These are phyloP conservation scores for Candolleomyces efflorescens DNA, from an alignment of 768 basidiomycete genomes.

Conservation along the genomic window DNA sequence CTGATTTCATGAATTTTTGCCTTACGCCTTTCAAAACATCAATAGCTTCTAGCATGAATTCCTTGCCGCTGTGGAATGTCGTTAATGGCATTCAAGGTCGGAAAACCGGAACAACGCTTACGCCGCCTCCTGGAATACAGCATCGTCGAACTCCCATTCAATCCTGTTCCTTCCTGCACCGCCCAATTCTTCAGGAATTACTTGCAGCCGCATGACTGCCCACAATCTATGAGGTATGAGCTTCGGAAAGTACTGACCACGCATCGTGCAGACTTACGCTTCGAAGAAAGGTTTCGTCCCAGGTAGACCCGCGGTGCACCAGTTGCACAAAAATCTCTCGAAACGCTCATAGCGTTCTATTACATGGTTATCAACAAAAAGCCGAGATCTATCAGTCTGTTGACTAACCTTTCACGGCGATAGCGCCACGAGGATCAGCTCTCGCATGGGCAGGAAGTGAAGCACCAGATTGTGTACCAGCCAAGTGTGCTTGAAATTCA, in stretches of 20 bases:
- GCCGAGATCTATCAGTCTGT: not conserved
- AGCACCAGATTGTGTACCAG: conserved; percentile 73
- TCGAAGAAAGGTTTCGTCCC: conserved; percentile 88
- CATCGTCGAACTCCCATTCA: conserved; percentile 92
- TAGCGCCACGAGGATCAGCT: conserved; percentile 53
- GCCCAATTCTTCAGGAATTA: conserved; percentile 73
- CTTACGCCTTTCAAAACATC: conserved; percentile 86
- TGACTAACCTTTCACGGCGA: conserved; percentile 61
- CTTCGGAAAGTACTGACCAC: not conserved
- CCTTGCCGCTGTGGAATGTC: conserved; percentile 64
- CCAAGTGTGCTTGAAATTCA: conserved; percentile 82
- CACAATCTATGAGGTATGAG: conserved; percentile 41
- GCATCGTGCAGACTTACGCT: conserved; percentile 31
- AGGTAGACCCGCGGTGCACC: conserved; percentile 86
- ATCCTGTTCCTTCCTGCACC: conserved; percentile 72
- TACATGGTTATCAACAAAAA: conserved; percentile 3
- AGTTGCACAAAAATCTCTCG: conserved; percentile 69
- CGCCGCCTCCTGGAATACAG: conserved; percentile 92
- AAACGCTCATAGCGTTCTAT: conserved; percentile 71
- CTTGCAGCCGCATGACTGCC: conserved; percentile 78
- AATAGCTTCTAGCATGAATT: conserved; percentile 92
- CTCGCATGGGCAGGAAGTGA: conserved; percentile 75
- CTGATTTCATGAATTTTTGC: conserved; percentile 20
- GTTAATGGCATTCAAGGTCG: conserved; percentile 16
- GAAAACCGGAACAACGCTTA: conserved; percentile 39